phyloP scores from a whole-genome alignment of 106 monocot genomes.

The Chionographis japonica region DNA sequence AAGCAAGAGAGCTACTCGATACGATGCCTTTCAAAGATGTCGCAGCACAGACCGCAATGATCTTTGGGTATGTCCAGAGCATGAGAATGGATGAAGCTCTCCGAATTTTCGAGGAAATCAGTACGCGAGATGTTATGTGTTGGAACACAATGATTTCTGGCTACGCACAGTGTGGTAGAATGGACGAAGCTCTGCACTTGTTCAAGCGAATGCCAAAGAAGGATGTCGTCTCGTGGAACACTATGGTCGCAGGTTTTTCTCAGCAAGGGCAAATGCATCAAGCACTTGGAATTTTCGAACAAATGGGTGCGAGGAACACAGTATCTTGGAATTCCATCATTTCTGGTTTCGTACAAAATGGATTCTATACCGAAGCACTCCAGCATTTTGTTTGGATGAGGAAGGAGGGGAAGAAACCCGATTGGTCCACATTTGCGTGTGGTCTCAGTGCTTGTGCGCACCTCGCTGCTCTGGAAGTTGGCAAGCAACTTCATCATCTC shows the following conservation, averaged over 20 bases:
- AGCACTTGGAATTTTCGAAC: constrained; percentile 22
- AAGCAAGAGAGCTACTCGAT: constrained; percentile 37
- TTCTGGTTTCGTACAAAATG: constrained; percentile 32
- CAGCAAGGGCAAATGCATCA: constrained; percentile 23
- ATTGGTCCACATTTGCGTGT: constrained; percentile 52
- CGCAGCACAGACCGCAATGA: constrained; percentile 53
- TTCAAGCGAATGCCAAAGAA: constrained; percentile 32
- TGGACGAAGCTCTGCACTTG: constrained; percentile 25
- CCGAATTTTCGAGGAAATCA: constrained; percentile 34
- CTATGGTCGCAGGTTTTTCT: constrained; percentile 34
- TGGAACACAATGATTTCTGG: constrained; percentile 74
- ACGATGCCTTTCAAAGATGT: constrained; percentile 51
- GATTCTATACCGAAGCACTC: constrained; percentile 27
- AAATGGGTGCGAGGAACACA: constrained; percentile 24
- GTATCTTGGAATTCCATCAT: constrained; percentile 35
- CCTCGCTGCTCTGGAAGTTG: constrained; percentile 48
- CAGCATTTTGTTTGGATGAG: constrained; percentile 40
- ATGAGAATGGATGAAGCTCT: constrained; percentile 38
- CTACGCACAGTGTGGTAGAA: constrained; percentile 32
- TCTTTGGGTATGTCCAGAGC: constrained; percentile 43
- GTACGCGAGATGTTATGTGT: constrained; percentile 26
- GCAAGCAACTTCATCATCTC: constrained; percentile 39
- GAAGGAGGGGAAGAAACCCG: constrained; percentile 38
- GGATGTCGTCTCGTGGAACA: constrained; percentile 36
- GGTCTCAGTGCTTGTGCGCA: constrained; percentile 54